phyloP scores from a whole-genome alignment of 2,329 filamentous ascomycete species.

The Penicillium sp. region DNA sequence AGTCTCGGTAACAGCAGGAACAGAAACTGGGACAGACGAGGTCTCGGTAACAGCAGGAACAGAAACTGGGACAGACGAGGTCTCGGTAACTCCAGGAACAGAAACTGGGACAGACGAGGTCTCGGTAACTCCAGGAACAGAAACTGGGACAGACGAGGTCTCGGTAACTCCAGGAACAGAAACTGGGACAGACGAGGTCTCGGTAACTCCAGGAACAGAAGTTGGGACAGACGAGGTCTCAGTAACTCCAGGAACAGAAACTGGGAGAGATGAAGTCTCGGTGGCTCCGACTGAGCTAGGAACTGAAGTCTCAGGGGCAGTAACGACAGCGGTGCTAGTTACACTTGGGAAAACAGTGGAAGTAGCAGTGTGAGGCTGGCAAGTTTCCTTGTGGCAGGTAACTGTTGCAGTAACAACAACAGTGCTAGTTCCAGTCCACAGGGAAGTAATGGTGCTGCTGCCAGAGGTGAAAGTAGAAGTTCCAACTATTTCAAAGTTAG shows the following conservation, averaged over 20 bases:
- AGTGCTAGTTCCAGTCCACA: constrained; percentile 1
- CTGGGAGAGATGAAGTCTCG: no score
- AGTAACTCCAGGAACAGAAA: neutral
- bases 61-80: no score
- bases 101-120: neutral
- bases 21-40: neutral
- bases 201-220: neutral
- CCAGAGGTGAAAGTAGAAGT: constrained; percentile 6
- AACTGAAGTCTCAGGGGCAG: neutral
- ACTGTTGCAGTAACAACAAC: constrained; percentile 2
- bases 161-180: neutral
- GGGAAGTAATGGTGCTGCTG: neutral
- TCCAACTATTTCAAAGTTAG: neutral
- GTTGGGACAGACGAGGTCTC: neutral
- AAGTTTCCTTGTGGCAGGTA: constrained; percentile 6
- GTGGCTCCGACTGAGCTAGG: neutral
- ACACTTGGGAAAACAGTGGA: neutral
- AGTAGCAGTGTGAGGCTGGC: neutral
- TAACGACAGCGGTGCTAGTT: neutral
- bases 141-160: no score
- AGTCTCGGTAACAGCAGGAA: neutral
- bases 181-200: neutral
- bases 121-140: neutral
- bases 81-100: neutral
- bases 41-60: neutral